Base-by-base conservation (phyloP, 495 filamentous ascomycete genomes). In the Trichoderma erinaceum region DNA sequence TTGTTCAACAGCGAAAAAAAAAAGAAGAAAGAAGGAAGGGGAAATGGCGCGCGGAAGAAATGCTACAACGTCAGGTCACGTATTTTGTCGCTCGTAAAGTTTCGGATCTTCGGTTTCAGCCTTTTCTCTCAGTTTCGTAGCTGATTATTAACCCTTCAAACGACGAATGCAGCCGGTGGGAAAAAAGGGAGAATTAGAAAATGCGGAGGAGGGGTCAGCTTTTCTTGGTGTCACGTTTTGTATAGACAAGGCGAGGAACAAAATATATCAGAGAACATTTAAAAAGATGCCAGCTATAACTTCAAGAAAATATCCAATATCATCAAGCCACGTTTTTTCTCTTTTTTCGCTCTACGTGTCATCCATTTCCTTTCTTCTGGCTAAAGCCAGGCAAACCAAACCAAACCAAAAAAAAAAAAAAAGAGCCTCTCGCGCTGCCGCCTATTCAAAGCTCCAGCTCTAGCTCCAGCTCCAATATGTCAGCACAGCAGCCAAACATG, bases 211-310 rank as follows among this genome's bases (percentile, higher is more conserved):
- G 35, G 8, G 35, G 23, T 63, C 13, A 27, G 21, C 12, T 63
- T 63, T 35, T 23, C 12, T 61, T 15, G 21, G 11, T 63, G 27
- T 63, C 29, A 29, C 13, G 25, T 63, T n/a, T 32, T 29, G 10
- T 13, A 23, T 15, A 52, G n/a, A 2, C n/a, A 58, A 29, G 11
- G 12, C 11, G 27, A 58, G 27, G 6, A 25, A 7, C 52, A 58
- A 3, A 2, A 11, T 15, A 32, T 7, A 61, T 7, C 56, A 61
- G 10, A 61, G n/a, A 32, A 13, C 0, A 61, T 29, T 29, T 1
- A 61, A 29, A 29, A 27, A 61, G 27, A 61, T 61, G 56, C 23
- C 56, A 61, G 23, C 56, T 61, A n/a, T 61, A 27, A 21, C 56
- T 61, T 29, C 2, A 32, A 32, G 6, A 38, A 38, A 38, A 3